These are phyloP conservation scores for Pseudogymnoascus sp. DNA, from an alignment of 2,329 filamentous ascomycete genomes.

Conservation along the genomic window DNA sequence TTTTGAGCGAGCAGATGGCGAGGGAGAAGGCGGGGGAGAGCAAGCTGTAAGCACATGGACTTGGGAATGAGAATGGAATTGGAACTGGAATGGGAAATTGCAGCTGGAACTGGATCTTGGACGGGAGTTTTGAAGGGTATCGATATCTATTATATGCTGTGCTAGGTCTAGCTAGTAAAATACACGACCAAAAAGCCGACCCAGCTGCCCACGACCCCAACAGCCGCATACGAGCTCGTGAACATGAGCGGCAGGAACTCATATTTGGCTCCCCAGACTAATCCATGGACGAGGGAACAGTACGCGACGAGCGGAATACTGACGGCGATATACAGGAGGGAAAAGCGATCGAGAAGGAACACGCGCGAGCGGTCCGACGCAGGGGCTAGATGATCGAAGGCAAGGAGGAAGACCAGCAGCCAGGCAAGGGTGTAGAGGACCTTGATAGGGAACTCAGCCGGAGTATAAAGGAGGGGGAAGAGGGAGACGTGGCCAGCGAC, in stretches of 20 bases:
- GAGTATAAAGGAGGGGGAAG: conserved; percentile 87
- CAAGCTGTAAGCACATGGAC: not conserved
- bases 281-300: conserved; percentile 71
- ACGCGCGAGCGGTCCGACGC: conserved; percentile 71
- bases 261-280: conserved; percentile 73
- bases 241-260: conserved; percentile 97
- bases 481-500: conserved; percentile 92
- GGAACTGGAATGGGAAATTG: not conserved
- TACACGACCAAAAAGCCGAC: conserved; percentile 89
- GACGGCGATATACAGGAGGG: conserved; percentile 78
- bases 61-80: not conserved
- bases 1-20: conserved; percentile 15
- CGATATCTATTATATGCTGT: not conserved
- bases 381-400: conserved; percentile 80
- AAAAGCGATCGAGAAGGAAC: conserved; percentile 86
- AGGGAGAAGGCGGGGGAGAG: not conserved
- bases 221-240: conserved; percentile 84
- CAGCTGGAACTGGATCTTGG: not conserved
- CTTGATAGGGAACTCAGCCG: conserved; percentile 89
- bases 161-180: conserved; percentile 40
- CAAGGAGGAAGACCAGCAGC: conserved; percentile 76
- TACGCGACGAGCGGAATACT: conserved; percentile 86
- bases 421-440: conserved; percentile 87
- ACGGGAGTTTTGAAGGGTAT: not conserved
- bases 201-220: conserved; percentile 96